Base-by-base conservation (phyloP, 345 rosid species). In the Ceriops tagal region DNA sequence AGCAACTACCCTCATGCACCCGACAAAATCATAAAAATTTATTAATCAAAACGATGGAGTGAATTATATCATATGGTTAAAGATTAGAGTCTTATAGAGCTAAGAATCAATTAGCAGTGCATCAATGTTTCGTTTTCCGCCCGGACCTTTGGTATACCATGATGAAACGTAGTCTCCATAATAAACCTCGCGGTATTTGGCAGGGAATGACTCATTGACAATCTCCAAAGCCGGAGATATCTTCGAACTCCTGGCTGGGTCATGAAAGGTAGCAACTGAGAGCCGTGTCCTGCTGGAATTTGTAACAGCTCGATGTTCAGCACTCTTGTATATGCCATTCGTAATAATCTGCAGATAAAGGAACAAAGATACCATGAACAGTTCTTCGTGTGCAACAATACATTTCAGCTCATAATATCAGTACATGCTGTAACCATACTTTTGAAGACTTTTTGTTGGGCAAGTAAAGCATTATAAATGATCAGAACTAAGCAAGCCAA, bases 191-290 rank as follows among this genome's bases (percentile, higher is more conserved):
- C 72, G 76, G 66, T 89, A 89, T 39, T 59, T 66, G 5, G 81
- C 73, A 69, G 79, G 86, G 22, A 84, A 79, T 35, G 78, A 71
- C 57, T 75, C 53, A 11, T 58, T 78, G 18, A 79, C 51, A 43
- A 91, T 87, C 71, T 84, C 81, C 51, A 80, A 31, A 70, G 83
- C 81, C 5, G 98, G 97, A 59, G 86, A 82, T 75, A 93, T 78
- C 64, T 53, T 83, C 58, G 51, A 76, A 0, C 81, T 73, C 89
- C 88, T 88, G 28, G 89, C 80, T 8, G 97, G 98, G 73, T 91
- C 98, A 68, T 93, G 98, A 77, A 93, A 93, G 34, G 91, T 80
- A 0, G 96, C 93, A 4, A 93, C 82, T 11, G 98, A 93, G 64
- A 93, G 85, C 11, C 96, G 79, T 0, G 90, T 81, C 68, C 66